Evolutionary conservation across 768 basidiomycete species (phyloP), one percentile per base, ranked within the genome.

Genomic region (Mrakia blollopis): DNA sequence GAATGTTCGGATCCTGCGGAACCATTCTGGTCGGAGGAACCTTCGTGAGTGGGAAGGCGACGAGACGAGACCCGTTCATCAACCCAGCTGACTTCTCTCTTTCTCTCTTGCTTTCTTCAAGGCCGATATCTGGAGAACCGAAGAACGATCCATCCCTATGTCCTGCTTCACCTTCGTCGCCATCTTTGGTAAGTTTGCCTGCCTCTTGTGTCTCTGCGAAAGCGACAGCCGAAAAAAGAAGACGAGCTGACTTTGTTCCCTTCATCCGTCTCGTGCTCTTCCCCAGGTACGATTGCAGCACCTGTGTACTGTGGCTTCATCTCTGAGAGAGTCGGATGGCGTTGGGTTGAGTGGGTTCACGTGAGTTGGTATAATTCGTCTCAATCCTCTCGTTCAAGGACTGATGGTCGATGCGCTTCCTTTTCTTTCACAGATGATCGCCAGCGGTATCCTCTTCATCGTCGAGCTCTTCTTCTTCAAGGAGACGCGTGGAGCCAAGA

Each of bases 401-500:
- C 62, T 32, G 44, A 37, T n/a, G n/a, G 25, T 47, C 10, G 6
- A 11, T 9, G 41, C 25, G 10, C 23, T n/a, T 11, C 57, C 57
- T n/a, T n/a, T 13, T 28, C n/a, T 57, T 28, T 13, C 23, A 21
- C 79, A 80, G 72, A 69, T 81, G 74, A 79, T 81, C 44, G 79
- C 78, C n/a, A 73, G 72, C 37, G 79, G 76, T 37, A 54, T 73
- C 32, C 78, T 80, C 28, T 77, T 81, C 73, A 35, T 80, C 50
- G 71, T 67, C 35, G 80, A 81, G 72, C 14, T 81, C 8, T 41
- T 83, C 73, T 79, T 82, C 79, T 82, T 85, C 28, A 80, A 80
- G 7, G 85, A 85, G 72, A 85, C 85, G 2, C 83, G 83, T 71
- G 81, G 82, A 0, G 83, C 84, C 0, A 68, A 68, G 57, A 80